These are phyloP conservation scores for Cladosporium sp. DNA, from an alignment of 2,329 filamentous ascomycete species.

Conservation along the genomic window DNA sequence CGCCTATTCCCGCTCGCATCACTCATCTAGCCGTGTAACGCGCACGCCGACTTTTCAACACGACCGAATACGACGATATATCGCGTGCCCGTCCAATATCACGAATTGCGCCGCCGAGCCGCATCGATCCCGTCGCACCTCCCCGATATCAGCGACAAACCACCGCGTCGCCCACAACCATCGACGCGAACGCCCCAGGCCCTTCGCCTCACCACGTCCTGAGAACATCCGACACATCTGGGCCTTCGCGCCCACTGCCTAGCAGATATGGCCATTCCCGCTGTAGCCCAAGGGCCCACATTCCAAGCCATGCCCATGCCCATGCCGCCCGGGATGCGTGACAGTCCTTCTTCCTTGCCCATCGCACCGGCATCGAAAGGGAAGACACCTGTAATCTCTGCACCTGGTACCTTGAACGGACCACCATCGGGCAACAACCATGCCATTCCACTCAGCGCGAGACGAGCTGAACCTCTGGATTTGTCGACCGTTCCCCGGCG, in stretches of 20 bases:
- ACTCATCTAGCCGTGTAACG: background rate
- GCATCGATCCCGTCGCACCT: slow-evolving; percentile 8
- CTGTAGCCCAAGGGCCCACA: slow-evolving; percentile 4
- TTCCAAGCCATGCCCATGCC: slow-evolving; percentile 3
- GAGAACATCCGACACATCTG: background rate
- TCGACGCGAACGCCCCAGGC: background rate
- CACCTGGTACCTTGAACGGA: slow-evolving; percentile 30
- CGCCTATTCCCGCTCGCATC: background rate
- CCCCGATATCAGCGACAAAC: slow-evolving; percentile 9
- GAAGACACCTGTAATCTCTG: slow-evolving; percentile 19
- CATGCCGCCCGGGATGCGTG: slow-evolving; percentile 6
- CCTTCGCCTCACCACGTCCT: background rate
- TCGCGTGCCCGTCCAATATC: slow-evolving; percentile 1
- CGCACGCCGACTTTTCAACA: background rate
- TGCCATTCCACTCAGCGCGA: slow-evolving; percentile 58
- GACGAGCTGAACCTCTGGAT: slow-evolving; percentile 68
- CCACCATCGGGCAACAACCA: slow-evolving; percentile 37
- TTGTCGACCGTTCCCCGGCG: slow-evolving; percentile 86
- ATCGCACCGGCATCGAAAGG: slow-evolving; percentile 12
- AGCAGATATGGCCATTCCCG: slow-evolving; percentile 12
- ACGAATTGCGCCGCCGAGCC: slow-evolving; percentile 6
- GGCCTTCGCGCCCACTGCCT: slow-evolving; percentile 10
- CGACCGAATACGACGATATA: background rate
- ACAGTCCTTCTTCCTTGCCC: background rate
- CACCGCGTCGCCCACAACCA: background rate